Conservation (phyloP, 495 filamentous ascomycete species). For the Saxophila tyrrhenica region DNA sequence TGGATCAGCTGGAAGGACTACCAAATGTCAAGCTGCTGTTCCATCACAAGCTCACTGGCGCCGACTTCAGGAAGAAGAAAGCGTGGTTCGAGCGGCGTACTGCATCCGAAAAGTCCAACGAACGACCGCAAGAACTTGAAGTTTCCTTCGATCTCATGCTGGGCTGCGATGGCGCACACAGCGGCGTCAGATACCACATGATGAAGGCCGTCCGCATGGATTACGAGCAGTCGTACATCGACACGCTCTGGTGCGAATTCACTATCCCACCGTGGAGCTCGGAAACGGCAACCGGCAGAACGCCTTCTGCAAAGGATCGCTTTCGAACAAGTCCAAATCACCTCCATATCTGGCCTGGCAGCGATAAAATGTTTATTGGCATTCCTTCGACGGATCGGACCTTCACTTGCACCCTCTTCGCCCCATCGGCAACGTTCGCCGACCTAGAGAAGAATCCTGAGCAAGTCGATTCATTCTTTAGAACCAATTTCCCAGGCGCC, state of each 20-base stretch:
- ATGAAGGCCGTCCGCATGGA: constrained; percentile 87
- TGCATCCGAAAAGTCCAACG: background rate
- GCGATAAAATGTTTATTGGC: constrained; percentile 94
- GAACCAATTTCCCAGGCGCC: constrained; percentile 66
- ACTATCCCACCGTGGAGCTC: constrained; percentile 47
- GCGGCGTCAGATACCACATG: constrained; percentile 73
- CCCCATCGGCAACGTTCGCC: constrained; percentile 50
- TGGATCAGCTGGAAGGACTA: constrained; percentile 71
- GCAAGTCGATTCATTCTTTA: constrained; percentile 59
- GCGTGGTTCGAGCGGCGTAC: constrained; percentile 73
- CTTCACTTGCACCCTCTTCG: constrained; percentile 93
- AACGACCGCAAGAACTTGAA: constrained; percentile 45
- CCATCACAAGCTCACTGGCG: constrained; percentile 79
- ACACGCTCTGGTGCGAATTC: constrained; percentile 96
- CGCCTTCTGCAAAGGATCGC: constrained; percentile 37
- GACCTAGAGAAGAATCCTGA: constrained; percentile 45
- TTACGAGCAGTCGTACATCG: constrained; percentile 92
- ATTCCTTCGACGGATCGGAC: constrained; percentile 79
- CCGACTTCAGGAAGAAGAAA: constrained; percentile 62
- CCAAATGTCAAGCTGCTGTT: constrained; percentile 87
- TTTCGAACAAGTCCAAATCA: constrained; percentile 82
- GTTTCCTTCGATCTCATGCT: constrained; percentile 83
- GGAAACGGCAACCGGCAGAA: background rate
- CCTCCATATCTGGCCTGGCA: constrained; percentile 93
- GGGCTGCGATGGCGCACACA: constrained; percentile 94